Evolutionary conservation across 2,329 filamentous ascomycete genomes (phyloP).

Genomic region (Cladophialophora yegresii): DNA sequence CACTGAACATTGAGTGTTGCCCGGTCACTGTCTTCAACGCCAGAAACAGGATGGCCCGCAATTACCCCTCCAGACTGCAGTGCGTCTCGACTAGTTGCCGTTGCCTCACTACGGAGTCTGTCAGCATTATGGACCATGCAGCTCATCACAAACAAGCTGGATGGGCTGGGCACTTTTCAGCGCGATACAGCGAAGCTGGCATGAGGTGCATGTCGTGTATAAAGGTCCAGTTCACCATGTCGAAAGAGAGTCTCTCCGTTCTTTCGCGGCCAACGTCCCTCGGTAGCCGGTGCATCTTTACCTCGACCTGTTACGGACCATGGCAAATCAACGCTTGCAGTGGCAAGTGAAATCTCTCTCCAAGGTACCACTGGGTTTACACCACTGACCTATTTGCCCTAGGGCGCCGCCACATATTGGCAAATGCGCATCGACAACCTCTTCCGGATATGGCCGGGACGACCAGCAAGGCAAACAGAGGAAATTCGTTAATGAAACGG

Average conservation of each 20-base stretch:
- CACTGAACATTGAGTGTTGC: not conserved
- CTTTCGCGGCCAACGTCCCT: not conserved
- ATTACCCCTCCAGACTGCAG: not conserved
- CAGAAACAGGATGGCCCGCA: conserved; percentile 3
- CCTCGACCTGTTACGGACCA: not conserved
- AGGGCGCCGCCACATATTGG: not conserved
- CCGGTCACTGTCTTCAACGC: not conserved
- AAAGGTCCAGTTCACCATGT: not conserved
- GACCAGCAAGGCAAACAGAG: not conserved
- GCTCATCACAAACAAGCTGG: not conserved
- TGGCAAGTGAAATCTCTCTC: not conserved
- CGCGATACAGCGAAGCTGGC: not conserved
- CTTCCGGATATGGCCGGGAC: not conserved
- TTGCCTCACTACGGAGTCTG: not conserved
- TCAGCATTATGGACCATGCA: not conserved
- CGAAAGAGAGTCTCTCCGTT: not conserved
- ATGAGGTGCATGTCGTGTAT: not conserved
- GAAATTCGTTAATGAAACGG: not conserved
- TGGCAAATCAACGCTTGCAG: not conserved
- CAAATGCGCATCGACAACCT: not conserved
- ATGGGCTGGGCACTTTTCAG: not conserved
- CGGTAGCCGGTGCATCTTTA: not conserved
- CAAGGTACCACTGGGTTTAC: not conserved
- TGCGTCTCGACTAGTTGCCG: not conserved
- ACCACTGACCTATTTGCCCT: not conserved